Evolutionary conservation across 2,329 filamentous ascomycete species (phyloP).

Genomic region (Graphium sp.): DNA sequence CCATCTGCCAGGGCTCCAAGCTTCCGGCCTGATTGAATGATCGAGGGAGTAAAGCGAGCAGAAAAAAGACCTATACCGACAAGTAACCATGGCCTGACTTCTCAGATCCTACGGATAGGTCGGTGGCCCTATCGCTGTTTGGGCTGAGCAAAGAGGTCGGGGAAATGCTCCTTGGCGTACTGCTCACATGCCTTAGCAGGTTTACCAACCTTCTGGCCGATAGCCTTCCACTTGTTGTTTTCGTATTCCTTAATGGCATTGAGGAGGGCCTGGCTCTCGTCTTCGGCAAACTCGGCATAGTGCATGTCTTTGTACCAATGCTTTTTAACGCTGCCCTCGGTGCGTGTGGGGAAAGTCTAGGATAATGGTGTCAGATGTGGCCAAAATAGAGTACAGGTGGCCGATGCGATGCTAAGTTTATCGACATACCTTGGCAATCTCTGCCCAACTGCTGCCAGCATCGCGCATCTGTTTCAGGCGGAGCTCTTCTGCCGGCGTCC

Average conservation of each 20-base stretch:
- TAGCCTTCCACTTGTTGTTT: conserved; percentile 95
- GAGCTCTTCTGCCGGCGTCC: conserved; percentile 89
- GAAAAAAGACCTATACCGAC: no score
- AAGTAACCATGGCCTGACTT: no score
- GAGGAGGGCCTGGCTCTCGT: conserved; percentile 73
- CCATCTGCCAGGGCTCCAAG: no score
- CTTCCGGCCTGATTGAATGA: no score
- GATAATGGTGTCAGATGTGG: background rate
- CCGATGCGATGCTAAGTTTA: background rate
- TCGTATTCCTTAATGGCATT: conserved; percentile 98
- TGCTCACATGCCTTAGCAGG: conserved; percentile 74
- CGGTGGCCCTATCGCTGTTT: conserved; percentile 5
- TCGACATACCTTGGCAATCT: conserved; percentile 94
- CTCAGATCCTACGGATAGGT: no score
- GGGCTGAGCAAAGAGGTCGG: conserved; percentile 16
- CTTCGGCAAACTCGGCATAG: conserved; percentile 94
- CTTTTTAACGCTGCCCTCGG: conserved; percentile 97
- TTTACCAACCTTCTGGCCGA: conserved; percentile 92
- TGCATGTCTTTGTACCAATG: conserved; percentile 99
- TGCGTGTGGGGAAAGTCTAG: conserved; percentile 79
- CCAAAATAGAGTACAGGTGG: background rate
- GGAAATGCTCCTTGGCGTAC: conserved; percentile 92
- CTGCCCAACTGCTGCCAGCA: conserved; percentile 85
- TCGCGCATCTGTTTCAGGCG: conserved; percentile 89
- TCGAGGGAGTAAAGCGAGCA: no score